These are phyloP conservation scores for Hypomontagnella submonticulosa DNA, from an alignment of 495 filamentous ascomycete species.

Conservation along the genomic window DNA sequence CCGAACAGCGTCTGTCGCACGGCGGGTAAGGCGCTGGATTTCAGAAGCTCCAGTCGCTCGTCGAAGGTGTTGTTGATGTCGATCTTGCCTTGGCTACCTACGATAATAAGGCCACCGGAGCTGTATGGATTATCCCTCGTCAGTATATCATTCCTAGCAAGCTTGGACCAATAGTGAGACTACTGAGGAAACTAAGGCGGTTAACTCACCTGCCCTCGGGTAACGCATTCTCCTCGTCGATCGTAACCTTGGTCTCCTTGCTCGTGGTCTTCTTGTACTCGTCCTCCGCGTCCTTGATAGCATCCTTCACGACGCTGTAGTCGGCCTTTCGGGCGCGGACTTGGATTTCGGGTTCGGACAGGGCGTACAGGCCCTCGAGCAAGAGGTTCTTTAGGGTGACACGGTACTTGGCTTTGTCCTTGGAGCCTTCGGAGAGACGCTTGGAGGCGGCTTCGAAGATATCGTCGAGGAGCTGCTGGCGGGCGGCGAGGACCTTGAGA, in stretches of 20 bases:
- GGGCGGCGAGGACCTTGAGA: conserved; percentile 82
- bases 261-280: conserved; percentile 84
- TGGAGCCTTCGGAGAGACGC: conserved; percentile 70
- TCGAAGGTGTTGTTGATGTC: conserved; percentile 99
- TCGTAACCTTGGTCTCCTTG: conserved; percentile 65
- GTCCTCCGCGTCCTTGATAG: conserved; percentile 75
- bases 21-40: conserved; percentile 83
- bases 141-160: conserved; percentile 17
- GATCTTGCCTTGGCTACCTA: conserved; percentile 90
- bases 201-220: conserved; percentile 83
- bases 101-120: conserved; percentile 81
- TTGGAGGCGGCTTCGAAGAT: conserved; percentile 83
- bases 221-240: conserved; percentile 83
- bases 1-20: conserved; percentile 90
- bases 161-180: no score
- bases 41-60: conserved; percentile 84
- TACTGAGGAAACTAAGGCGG: not conserved
- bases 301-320: conserved; percentile 74
- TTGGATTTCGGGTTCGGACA: conserved; percentile 80
- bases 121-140: conserved; percentile 57
- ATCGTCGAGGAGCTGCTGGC: conserved; percentile 91
- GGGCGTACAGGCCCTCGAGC: conserved; percentile 88
- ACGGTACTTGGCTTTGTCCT: conserved; percentile 79
- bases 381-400: conserved; percentile 78
- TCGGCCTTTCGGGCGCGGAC: conserved; percentile 84